A percentile compares a stretch with the other conserved stretches of the same genome.
Evolutionary conservation across 2,329 filamentous ascomycete genomes (phyloP).

Genomic region (Sordariomycetes sp.): DNA sequence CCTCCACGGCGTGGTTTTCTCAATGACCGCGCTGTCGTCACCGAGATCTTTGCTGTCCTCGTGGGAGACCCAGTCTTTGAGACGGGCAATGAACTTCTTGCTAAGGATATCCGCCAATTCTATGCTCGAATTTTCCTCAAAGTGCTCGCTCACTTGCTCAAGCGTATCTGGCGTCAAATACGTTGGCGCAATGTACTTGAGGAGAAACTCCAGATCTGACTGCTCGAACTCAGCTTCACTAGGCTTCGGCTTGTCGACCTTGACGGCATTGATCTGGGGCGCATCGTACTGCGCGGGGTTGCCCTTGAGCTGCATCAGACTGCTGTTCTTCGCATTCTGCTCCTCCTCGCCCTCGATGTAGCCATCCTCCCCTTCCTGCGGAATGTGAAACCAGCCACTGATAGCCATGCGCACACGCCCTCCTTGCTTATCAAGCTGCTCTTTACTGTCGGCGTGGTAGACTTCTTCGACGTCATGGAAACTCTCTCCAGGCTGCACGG

Average conservation of each 20-base stretch:
- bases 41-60: slow-evolving; percentile 45
- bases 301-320: slow-evolving; percentile 84
- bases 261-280: slow-evolving; percentile 54
- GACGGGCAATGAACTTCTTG: slow-evolving; percentile 62
- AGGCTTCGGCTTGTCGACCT: slow-evolving; percentile 26
- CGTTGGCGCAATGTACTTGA: slow-evolving; percentile 81
- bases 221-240: slow-evolving; percentile 58
- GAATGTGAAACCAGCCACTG: slow-evolving; percentile 98
- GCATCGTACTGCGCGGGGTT: slow-evolving; percentile 84
- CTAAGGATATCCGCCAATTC: slow-evolving; percentile 72
- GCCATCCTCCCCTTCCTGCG: slow-evolving; percentile 86
- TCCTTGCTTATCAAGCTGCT: slow-evolving; percentile 57
- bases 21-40: slow-evolving; percentile 43
- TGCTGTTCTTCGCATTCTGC: slow-evolving; percentile 79
- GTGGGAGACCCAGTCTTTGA: slow-evolving; percentile 63
- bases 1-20: slow-evolving; percentile 54
- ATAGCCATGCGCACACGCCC: slow-evolving; percentile 91
- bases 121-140: slow-evolving; percentile 75
- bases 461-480: slow-evolving; percentile 99
- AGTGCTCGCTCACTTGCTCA: slow-evolving; percentile 70
- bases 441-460: slow-evolving; percentile 58
- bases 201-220: slow-evolving; percentile 76
- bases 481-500: slow-evolving; percentile 95
- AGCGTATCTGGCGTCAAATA: slow-evolving; percentile 90
- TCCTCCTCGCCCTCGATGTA: slow-evolving; percentile 84